Evolutionary conservation across 768 basidiomycete genomes (phyloP), one percentile per base, ranked within the genome.

Genomic region (Boletus tomentosulus): DNA sequence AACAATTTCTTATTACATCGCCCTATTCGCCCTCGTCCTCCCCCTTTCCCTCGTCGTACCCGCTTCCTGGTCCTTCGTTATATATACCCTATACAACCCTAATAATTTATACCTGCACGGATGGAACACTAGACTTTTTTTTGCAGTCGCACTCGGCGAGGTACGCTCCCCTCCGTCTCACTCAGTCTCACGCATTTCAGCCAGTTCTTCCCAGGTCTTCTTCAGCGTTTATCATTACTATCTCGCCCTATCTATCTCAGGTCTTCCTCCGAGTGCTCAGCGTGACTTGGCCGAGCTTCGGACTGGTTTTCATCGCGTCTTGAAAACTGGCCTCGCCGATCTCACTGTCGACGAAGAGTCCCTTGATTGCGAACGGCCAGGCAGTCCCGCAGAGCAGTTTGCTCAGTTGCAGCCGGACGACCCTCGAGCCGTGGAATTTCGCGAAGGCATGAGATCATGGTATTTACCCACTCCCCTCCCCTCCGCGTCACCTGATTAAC

Each of bases 381-480:
- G 76, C 39, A 87, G 81, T 64, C 84, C 84, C 3, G 79, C 74
- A 8, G 86, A 90, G 66, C 60, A 73, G 8, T 79, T 86, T 48
- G 71, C 71, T 6, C 77, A 75, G 51, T 76, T 91, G n/a, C 79
- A 79, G 25, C 71, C 68, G 35, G 72, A 82, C 54, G 89, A 92
- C 61, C 84, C 82, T 10, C 80, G 87, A 8, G 87, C 87, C 2
- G 69, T 86, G 35, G 87, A 90, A 60, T 89, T 89, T 65, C 79
- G 87, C 15, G 81, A 84, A 61, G 74, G 72, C 58, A 73, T 89
- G 47, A 76, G 86, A 62, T 86, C 83, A 62, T 81, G 76, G 74
- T 76, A 62, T 31, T 58, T 61, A 25, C 30, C 31, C 27, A 10
- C 16, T 39, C 43, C 37, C 34, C 12, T 51, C 44, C 10, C 11